phyloP scores from a whole-genome alignment of 148 eudicot species.

The Cornus controversa region DNA sequence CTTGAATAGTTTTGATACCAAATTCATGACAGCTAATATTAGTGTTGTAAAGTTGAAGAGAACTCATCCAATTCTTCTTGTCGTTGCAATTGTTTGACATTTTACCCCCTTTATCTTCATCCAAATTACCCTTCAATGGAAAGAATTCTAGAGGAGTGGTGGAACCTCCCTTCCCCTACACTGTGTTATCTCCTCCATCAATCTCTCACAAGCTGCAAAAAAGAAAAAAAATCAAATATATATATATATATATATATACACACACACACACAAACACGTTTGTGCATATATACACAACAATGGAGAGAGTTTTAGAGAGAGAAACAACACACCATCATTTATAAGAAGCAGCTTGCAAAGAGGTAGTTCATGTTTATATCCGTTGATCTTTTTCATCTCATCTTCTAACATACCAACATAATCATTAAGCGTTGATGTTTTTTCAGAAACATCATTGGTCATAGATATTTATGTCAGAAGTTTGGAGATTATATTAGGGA shows the following conservation, averaged over 20 bases:
- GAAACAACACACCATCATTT: slow-evolving; percentile 44
- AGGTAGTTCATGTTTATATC: slow-evolving; percentile 68
- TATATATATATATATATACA: no score
- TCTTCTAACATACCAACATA: slow-evolving; percentile 33
- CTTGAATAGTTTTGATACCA: neutral
- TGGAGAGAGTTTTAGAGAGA: neutral
- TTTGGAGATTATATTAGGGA: slow-evolving; percentile 18
- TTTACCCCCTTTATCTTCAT: slow-evolving; percentile 23
- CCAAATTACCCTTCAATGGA: slow-evolving; percentile 23
- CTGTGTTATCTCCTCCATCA: slow-evolving; percentile 36
- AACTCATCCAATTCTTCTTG: slow-evolving; percentile 51
- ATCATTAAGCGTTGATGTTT: slow-evolving; percentile 30
- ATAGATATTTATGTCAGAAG: slow-evolving; percentile 25
- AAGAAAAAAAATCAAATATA: no score
- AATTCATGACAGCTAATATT: no score
- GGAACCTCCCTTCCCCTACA: neutral
- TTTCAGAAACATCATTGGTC: slow-evolving; percentile 19
- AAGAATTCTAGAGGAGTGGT: neutral
- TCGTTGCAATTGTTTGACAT: slow-evolving; percentile 26
- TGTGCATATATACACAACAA: neutral
- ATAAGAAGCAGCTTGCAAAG: slow-evolving; percentile 46
- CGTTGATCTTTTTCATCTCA: slow-evolving; percentile 56
- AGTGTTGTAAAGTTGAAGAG: slow-evolving; percentile 46
- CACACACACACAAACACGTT: no score
- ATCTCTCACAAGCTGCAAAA: slow-evolving; percentile 33